Conservation (phyloP, 345 rosid genomes). For the Dovyalis caffra region DNA sequence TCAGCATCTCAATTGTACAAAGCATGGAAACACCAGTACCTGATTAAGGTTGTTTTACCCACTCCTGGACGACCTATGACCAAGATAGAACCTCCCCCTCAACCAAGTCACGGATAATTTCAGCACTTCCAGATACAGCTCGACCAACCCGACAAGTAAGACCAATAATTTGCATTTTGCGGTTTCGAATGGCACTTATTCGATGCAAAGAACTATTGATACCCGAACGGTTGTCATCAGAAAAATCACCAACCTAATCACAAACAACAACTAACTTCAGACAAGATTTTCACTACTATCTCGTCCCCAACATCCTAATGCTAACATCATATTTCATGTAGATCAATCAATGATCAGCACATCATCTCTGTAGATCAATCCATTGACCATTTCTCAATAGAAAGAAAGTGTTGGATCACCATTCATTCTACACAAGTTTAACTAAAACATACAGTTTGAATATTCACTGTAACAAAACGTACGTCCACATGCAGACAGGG, state of each 20-base stretch:
- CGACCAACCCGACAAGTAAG: conserved; percentile 96
- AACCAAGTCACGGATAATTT: conserved; percentile 73
- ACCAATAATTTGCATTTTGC: conserved; percentile 82
- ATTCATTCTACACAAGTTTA: background rate
- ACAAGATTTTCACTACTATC: conserved; percentile 7
- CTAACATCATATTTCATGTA: background rate
- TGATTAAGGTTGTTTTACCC: conserved; percentile 95
- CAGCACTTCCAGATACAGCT: conserved; percentile 88
- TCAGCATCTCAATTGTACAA: background rate
- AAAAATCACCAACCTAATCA: conserved; percentile 83
- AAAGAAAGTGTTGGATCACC: background rate
- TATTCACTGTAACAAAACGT: background rate
- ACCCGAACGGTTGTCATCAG: conserved; percentile 93
- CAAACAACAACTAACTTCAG: conserved; percentile 19
- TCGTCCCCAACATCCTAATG: conserved; percentile 2
- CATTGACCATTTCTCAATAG: background rate
- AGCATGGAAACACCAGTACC: conserved; percentile 40
- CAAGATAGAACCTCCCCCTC: conserved; percentile 90
- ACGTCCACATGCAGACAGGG: background rate
- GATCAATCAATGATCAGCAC: background rate
- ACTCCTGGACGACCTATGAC: conserved; percentile 96
- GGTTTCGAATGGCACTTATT: conserved; percentile 92
- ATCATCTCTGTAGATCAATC: too few relatives aligned
- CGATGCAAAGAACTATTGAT: conserved; percentile 89
- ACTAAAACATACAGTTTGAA: background rate